Conservation (phyloP, 805 yeast species). For the Candida tibetensis region DNA sequence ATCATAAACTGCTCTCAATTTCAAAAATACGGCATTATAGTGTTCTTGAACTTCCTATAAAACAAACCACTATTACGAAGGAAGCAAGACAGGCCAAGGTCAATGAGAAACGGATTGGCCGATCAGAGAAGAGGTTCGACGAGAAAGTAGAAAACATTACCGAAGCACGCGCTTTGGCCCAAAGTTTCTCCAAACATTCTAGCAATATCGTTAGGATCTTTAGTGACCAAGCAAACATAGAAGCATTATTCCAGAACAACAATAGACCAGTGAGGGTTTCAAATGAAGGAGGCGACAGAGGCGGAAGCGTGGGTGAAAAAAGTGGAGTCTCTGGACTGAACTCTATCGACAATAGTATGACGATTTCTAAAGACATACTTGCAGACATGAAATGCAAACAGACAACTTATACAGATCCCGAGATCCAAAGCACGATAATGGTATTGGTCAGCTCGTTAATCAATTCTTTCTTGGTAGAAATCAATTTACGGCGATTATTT, state of each 20-base stretch:
- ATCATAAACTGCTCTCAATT: too few relatives aligned
- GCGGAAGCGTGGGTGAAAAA: neutral
- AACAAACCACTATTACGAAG: too few relatives aligned
- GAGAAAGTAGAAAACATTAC: slow-evolving; percentile 1
- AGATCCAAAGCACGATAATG: slow-evolving; percentile 22
- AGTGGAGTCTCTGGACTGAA: neutral
- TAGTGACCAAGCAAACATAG: slow-evolving; percentile 8
- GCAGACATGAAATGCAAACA: too few relatives aligned
- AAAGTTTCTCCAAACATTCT: slow-evolving; percentile 13
- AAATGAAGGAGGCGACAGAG: neutral
- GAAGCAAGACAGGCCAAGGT: too few relatives aligned
- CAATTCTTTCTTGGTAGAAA: slow-evolving; percentile 27
- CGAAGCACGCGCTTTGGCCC: slow-evolving; percentile 11
- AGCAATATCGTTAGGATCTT: slow-evolving; percentile 10
- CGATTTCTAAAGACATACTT: too few relatives aligned
- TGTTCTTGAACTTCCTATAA: too few relatives aligned
- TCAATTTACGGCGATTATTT: slow-evolving; percentile 23
- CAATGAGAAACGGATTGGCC: slow-evolving; percentile 5
- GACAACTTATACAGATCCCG: slow-evolving; percentile 14
- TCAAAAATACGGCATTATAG: too few relatives aligned
- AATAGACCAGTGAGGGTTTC: neutral
- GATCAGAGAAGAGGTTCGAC: slow-evolving; percentile 6
- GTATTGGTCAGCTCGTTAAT: slow-evolving; percentile 21
- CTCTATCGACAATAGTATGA: too few relatives aligned
- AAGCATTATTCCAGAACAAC: slow-evolving; percentile 8